These are phyloP conservation scores for Cryptococcus neoformans DNA, from an alignment of 1,284 basidiomycete species.

Conservation along the genomic window DNA sequence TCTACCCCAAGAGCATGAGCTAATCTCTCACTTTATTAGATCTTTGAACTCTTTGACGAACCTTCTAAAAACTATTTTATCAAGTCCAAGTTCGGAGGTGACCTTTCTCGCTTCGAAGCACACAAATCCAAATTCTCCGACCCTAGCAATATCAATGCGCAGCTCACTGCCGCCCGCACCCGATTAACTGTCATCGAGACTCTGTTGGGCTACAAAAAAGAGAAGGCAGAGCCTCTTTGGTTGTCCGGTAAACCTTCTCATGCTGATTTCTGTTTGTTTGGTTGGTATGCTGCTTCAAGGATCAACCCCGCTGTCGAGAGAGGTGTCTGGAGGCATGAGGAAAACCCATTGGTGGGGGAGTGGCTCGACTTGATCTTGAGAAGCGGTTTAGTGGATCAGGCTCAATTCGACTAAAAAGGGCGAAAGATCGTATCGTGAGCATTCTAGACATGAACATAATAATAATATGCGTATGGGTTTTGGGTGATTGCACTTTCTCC, in stretches of 20 bases:
- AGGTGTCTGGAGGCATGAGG: slow-evolving; percentile 14
- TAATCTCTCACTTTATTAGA: not conserved
- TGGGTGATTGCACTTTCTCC: not conserved
- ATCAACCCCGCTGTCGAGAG: slow-evolving; percentile 13
- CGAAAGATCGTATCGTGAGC: not conserved
- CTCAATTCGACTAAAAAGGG: not conserved
- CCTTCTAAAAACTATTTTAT: slow-evolving; percentile 20
- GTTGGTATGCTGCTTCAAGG: slow-evolving; percentile 11
- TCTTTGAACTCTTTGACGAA: slow-evolving; percentile 10
- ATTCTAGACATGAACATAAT: not conserved
- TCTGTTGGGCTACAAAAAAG: slow-evolving; percentile 10
- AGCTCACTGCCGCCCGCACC: slow-evolving; percentile 2
- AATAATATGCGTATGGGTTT: too few relatives aligned
- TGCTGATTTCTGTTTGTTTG: slow-evolving; percentile 20
- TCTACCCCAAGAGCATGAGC: not conserved
- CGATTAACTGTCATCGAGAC: slow-evolving; percentile 8
- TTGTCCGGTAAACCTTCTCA: slow-evolving; percentile 13
- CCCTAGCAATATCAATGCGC: slow-evolving; percentile 1
- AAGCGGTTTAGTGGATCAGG: slow-evolving; percentile 17
- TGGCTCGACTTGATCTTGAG: slow-evolving; percentile 16
- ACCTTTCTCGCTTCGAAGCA: slow-evolving; percentile 7
- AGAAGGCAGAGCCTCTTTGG: slow-evolving; percentile 9
- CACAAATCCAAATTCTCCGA: slow-evolving; percentile 5
- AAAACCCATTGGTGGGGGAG: slow-evolving; percentile 7
- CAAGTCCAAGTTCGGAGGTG: slow-evolving; percentile 17